Evolutionary conservation across 2,329 filamentous ascomycete species (phyloP).

Genomic region (Leptodontidium sp.): DNA sequence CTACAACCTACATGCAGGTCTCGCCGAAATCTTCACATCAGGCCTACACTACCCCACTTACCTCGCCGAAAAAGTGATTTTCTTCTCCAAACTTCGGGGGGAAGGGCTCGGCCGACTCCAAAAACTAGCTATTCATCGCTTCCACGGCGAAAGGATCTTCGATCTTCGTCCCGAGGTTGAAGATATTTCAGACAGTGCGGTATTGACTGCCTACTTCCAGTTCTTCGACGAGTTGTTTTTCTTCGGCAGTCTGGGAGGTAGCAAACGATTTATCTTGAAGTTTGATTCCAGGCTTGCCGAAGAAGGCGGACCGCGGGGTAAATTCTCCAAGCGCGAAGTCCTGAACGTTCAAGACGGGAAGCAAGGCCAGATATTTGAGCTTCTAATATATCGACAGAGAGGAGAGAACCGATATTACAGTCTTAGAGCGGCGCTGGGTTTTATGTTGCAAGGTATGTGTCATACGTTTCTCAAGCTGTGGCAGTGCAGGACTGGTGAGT

Average conservation of each 20-base stretch:
- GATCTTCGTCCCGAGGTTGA: not conserved
- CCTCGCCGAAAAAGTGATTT: slow-evolving; percentile 17
- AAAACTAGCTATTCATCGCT: slow-evolving; percentile 17
- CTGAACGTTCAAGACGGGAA: not conserved
- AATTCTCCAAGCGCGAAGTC: not conserved
- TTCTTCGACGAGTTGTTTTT: slow-evolving; percentile 31
- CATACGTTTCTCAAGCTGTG: slow-evolving; percentile 24
- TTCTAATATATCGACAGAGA: slow-evolving; percentile 7
- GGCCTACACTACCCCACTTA: slow-evolving; percentile 19
- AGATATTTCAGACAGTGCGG: not conserved
- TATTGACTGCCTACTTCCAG: slow-evolving; percentile 20
- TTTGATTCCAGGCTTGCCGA: slow-evolving; percentile 1
- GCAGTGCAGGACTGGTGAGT: slow-evolving; percentile 15
- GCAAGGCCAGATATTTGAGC: not conserved
- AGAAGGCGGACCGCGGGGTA: not conserved
- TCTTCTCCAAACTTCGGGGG: slow-evolving; percentile 19
- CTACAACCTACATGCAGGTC: not conserved
- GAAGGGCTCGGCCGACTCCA: slow-evolving; percentile 15
- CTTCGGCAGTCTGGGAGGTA: slow-evolving; percentile 23
- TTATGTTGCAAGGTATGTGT: slow-evolving; percentile 27
- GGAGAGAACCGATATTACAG: slow-evolving; percentile 1
- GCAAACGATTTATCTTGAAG: slow-evolving; percentile 6
- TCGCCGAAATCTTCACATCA: slow-evolving; percentile 15
- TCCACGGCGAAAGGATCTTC: slow-evolving; percentile 18
- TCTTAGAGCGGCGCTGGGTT: slow-evolving; percentile 9